Evolutionary conservation across 106 monocot species (phyloP).

Genomic region (Cymbidium sinense): DNA sequence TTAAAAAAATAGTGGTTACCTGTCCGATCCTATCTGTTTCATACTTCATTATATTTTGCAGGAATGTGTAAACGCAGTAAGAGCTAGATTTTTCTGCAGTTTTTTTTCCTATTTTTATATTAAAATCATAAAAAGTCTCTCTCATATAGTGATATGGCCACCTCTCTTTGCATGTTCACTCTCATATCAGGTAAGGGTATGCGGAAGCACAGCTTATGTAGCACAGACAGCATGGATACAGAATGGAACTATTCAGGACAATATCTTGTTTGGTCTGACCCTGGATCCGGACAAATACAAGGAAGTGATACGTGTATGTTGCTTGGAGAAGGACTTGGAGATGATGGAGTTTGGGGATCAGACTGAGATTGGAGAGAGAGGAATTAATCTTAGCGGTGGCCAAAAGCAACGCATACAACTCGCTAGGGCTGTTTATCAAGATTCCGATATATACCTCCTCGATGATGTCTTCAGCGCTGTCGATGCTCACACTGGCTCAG

Average conservation of each 20-base stretch:
- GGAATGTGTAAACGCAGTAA: no score
- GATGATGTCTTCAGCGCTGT: slow-evolving; percentile 98
- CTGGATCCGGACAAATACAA: slow-evolving; percentile 55
- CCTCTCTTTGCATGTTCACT: background rate
- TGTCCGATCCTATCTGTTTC: background rate
- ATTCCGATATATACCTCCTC: slow-evolving; percentile 86
- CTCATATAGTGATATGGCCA: background rate
- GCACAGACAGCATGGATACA: slow-evolving; percentile 96
- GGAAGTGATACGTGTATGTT: slow-evolving; percentile 70
- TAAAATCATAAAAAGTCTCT: background rate
- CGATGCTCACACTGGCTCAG: slow-evolving; percentile 93
- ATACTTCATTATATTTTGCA: background rate
- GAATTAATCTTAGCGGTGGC: slow-evolving; percentile 94
- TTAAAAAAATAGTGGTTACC: no score
- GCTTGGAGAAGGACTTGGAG: slow-evolving; percentile 83
- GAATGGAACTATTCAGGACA: slow-evolving; percentile 85
- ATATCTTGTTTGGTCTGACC: slow-evolving; percentile 72
- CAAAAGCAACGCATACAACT: slow-evolving; percentile 97
- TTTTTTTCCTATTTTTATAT: background rate
- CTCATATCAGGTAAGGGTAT: slow-evolving; percentile 57
- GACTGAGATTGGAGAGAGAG: slow-evolving; percentile 95
- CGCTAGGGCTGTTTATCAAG: slow-evolving; percentile 88
- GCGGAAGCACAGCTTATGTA: slow-evolving; percentile 84
- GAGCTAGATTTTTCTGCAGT: background rate
- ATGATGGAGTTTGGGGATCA: slow-evolving; percentile 99